Percentiles rank a stretch among this genome's conserved stretches.
Conservation (phyloP, 768 basidiomycete species). For the Pholiota conissans region DNA sequence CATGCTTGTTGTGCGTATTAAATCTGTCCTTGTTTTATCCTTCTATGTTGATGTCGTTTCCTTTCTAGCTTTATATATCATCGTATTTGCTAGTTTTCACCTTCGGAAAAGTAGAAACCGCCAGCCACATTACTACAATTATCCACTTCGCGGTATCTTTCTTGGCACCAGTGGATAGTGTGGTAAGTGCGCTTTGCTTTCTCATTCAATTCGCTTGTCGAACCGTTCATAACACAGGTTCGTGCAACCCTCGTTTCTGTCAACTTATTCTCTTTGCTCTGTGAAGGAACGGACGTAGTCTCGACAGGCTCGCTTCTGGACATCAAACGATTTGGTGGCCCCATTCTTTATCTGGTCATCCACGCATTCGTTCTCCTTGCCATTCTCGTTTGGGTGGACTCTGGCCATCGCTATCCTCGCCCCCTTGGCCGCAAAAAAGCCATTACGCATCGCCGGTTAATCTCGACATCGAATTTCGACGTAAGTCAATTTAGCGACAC, state of each 20-base stretch:
- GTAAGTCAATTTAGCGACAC: not conserved
- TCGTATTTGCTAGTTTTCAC: conserved; percentile 18
- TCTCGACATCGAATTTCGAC: not conserved
- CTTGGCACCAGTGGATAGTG: conserved; percentile 20
- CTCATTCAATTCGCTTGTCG: not conserved
- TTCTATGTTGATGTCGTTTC: not conserved
- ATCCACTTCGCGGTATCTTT: conserved; percentile 19
- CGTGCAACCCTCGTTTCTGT: conserved; percentile 72
- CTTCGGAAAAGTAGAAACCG: conserved; percentile 8
- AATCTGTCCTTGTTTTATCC: not conserved
- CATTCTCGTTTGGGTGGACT: conserved; percentile 71
- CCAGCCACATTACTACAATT: conserved; percentile 14
- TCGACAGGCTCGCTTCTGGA: conserved; percentile 46
- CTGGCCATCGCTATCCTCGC: conserved; percentile 55
- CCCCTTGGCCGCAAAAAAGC: conserved; percentile 23
- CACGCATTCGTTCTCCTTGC: conserved; percentile 58
- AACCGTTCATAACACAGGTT: conserved; percentile 36
- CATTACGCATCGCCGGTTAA: not conserved
- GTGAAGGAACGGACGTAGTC: conserved; percentile 52
- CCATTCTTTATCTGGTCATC: conserved; percentile 70
- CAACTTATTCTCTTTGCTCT: conserved; percentile 75
- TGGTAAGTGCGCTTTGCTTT: conserved; percentile 9
- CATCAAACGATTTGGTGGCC: conserved; percentile 68
- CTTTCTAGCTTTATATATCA: conserved; percentile 28
- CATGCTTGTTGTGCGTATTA: conserved; percentile 61